A percentile compares a stretch with the other conserved stretches of the same genome.
Conservation (phyloP, 2,329 filamentous ascomycete species). For the Curvularia eragrostidis region DNA sequence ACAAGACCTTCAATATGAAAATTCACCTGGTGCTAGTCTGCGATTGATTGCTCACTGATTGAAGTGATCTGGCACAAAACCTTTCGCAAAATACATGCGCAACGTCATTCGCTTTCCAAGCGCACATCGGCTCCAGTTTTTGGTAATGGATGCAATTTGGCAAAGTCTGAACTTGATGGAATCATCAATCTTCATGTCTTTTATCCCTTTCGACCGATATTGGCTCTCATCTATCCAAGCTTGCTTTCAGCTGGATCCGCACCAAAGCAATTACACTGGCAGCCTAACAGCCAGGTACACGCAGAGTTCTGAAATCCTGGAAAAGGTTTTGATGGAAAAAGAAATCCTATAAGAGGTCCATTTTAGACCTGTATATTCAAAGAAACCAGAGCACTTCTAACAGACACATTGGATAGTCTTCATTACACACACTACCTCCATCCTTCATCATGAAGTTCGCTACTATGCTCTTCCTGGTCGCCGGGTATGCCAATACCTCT, state of each 20-base stretch:
- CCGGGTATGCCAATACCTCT: constrained; percentile 11
- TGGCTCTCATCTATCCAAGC: constrained; percentile 16
- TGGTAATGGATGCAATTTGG: constrained; percentile 6
- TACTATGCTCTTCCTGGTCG: constrained; percentile 14
- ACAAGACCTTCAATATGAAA: neutral
- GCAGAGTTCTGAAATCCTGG: neutral
- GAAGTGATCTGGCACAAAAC: neutral
- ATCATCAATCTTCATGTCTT: neutral
- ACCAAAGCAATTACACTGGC: constrained; percentile 1
- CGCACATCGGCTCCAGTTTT: neutral
- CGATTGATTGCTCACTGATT: constrained; percentile 7
- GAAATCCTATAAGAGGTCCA: constrained; percentile 6
- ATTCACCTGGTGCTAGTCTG: neutral
- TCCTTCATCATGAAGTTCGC: constrained; percentile 19
- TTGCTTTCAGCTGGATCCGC: neutral
- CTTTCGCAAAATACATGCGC: neutral
- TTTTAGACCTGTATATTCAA: constrained; percentile 2
- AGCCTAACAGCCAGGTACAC: neutral
- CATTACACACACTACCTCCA: neutral
- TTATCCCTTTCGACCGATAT: constrained; percentile 8
- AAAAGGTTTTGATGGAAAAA: neutral
- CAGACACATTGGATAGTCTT: neutral
- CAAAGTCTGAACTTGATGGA: constrained; percentile 1
- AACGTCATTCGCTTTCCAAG: neutral
- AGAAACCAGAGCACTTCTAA: neutral